Evolutionary conservation across 2,329 filamentous ascomycete genomes (phyloP).

Genomic region (Pseudogymnoascus sp.): DNA sequence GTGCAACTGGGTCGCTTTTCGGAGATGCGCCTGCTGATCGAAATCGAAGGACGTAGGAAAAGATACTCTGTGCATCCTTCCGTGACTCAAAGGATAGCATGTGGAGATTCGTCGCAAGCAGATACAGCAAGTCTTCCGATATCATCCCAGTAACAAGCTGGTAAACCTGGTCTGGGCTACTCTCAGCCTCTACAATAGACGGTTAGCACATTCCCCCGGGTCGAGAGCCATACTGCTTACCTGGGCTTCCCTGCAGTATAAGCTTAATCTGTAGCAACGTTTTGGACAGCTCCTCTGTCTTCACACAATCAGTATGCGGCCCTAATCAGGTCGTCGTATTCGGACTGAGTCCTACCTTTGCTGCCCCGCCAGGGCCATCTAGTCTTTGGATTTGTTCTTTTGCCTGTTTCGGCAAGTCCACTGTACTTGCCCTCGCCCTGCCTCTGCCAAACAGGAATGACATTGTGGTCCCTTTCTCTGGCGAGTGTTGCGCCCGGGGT

Average conservation of each 20-base stretch:
- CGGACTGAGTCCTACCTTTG: constrained; percentile 42
- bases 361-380: constrained; percentile 48
- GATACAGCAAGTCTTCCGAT: constrained; percentile 80
- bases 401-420: constrained; percentile 42
- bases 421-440: constrained; percentile 56
- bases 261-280: constrained; percentile 87
- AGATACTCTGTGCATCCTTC: constrained; percentile 92
- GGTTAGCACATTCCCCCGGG: background rate
- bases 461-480: constrained; percentile 39
- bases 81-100: constrained; percentile 89
- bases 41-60: constrained; percentile 91
- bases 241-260: constrained; percentile 86
- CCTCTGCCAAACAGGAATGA: constrained; percentile 63
- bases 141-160: constrained; percentile 79
- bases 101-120: constrained; percentile 75
- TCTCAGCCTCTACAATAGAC: constrained; percentile 63
- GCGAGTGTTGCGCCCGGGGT: background rate
- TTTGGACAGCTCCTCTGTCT: constrained; percentile 84
- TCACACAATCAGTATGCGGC: constrained; percentile 17
- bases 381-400: constrained; percentile 58
- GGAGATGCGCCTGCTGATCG: constrained; percentile 60
- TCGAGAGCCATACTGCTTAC: constrained; percentile 41
- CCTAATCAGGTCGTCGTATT: background rate
- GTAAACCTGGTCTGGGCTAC: constrained; percentile 79
- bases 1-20: constrained; percentile 70